phyloP scores from a whole-genome alignment of 441 rosid genomes.

The Hura crepitans region DNA sequence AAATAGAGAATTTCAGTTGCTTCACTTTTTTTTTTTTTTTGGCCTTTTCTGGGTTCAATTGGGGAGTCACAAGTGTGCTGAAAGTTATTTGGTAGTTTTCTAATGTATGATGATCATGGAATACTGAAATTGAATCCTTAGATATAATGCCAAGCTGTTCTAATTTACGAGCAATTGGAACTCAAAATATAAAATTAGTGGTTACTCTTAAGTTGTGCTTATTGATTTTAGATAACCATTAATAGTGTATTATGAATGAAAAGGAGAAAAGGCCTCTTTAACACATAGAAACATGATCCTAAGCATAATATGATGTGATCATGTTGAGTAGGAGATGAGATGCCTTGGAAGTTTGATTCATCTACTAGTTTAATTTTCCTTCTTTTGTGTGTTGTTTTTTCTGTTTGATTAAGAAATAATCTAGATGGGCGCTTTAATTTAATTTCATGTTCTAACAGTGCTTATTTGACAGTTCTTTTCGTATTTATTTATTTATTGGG shows the following conservation, averaged over 20 bases:
- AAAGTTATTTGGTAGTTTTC: background rate
- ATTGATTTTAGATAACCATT: no score
- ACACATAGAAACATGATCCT: background rate
- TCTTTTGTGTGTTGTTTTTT: background rate
- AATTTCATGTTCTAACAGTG: background rate
- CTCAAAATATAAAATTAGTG: background rate
- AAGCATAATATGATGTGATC: background rate
- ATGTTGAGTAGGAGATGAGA: background rate
- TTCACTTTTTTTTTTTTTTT: no score
- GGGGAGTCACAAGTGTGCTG: background rate
- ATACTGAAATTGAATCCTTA: background rate
- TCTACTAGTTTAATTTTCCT: background rate
- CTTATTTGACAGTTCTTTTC: background rate
- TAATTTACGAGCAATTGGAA: background rate
- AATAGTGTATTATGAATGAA: background rate
- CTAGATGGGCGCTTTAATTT: background rate
- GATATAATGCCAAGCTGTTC: background rate
- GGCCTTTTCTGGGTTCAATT: no score
- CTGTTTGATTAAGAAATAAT: slow-evolving; percentile 3
- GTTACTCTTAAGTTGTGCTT: background rate
- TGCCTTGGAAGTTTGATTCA: slow-evolving; percentile 2
- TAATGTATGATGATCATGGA: background rate
- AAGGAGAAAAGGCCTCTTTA: background rate
- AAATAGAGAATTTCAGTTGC: no score
- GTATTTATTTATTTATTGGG: background rate